phyloP scores from a whole-genome alignment of 1,284 basidiomycete species.

The Puccinia brachypodii region DNA sequence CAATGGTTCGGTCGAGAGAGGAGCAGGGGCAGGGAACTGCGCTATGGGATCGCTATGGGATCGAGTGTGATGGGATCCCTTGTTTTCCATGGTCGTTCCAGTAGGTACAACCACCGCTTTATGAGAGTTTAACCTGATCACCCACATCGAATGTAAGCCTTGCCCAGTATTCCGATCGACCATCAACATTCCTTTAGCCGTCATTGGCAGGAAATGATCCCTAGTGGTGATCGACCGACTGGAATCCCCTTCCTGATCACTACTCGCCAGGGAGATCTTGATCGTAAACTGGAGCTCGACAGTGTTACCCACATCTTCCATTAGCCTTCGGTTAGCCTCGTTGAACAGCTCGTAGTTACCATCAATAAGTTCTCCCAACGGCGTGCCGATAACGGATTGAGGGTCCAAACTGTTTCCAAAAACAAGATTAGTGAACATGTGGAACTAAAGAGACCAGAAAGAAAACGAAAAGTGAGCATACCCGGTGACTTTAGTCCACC shows the following conservation, averaged over 20 bases:
- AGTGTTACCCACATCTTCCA: slow-evolving; percentile 89
- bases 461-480: slow-evolving; percentile 61
- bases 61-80: slow-evolving; percentile 55
- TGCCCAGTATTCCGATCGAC: slow-evolving; percentile 80
- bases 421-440: slow-evolving; percentile 49
- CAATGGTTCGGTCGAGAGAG: slow-evolving; percentile 68
- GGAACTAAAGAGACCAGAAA: neutral
- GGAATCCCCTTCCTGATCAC: slow-evolving; percentile 55
- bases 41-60: slow-evolving; percentile 55
- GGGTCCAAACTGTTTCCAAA: slow-evolving; percentile 70
- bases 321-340: slow-evolving; percentile 79
- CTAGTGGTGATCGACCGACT: slow-evolving; percentile 55
- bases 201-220: slow-evolving; percentile 77
- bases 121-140: slow-evolving; percentile 70
- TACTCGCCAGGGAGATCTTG: slow-evolving; percentile 54
- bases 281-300: slow-evolving; percentile 77
- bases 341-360: slow-evolving; percentile 83
- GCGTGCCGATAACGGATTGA: slow-evolving; percentile 72
- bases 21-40: slow-evolving; percentile 66
- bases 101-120: slow-evolving; percentile 52
- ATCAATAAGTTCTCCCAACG: slow-evolving; percentile 78
- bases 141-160: slow-evolving; percentile 99
- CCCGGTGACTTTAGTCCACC: slow-evolving; percentile 90
- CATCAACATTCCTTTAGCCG: slow-evolving; percentile 99
- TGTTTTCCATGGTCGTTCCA: slow-evolving; percentile 61